These are phyloP conservation scores for Aspergillus bertholletiae DNA, from an alignment of 495 filamentous ascomycete species.

Conservation along the genomic window DNA sequence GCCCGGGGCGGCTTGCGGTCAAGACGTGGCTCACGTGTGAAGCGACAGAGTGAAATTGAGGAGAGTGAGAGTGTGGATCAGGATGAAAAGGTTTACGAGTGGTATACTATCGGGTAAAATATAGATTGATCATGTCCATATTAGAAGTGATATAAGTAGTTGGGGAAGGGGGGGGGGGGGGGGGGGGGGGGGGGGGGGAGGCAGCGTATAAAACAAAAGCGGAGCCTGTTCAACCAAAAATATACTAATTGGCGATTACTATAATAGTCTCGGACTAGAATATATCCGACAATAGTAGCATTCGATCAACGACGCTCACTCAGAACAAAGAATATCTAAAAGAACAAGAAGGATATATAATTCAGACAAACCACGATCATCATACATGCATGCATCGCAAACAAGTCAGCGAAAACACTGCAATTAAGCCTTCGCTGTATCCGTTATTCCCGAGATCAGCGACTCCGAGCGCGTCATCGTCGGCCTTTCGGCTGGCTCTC, in stretches of 20 bases:
- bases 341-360: background rate
- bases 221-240: too few species aligned
- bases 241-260: too few species aligned
- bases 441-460: constrained; percentile 19
- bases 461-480: constrained; percentile 26
- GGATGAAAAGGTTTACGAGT: constrained; percentile 13
- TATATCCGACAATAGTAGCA: background rate
- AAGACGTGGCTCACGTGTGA: too few species aligned
- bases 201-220: too few species aligned
- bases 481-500: constrained; percentile 21
- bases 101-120: background rate
- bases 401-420: too few species aligned
- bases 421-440: constrained; percentile 10
- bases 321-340: background rate
- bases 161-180: too few species aligned
- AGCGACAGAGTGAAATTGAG: too few species aligned
- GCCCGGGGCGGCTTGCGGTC: constrained; percentile 1
- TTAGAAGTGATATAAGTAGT: too few species aligned
- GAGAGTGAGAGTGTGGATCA: background rate
- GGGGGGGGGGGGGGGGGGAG: too few species aligned
- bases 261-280: too few species aligned
- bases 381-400: background rate
- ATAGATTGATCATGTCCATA: background rate
- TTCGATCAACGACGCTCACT: background rate
- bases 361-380: background rate